Evolutionary conservation across 176 grass and related monocot species (phyloP).

Genomic region (Aegilops sharonensis): DNA sequence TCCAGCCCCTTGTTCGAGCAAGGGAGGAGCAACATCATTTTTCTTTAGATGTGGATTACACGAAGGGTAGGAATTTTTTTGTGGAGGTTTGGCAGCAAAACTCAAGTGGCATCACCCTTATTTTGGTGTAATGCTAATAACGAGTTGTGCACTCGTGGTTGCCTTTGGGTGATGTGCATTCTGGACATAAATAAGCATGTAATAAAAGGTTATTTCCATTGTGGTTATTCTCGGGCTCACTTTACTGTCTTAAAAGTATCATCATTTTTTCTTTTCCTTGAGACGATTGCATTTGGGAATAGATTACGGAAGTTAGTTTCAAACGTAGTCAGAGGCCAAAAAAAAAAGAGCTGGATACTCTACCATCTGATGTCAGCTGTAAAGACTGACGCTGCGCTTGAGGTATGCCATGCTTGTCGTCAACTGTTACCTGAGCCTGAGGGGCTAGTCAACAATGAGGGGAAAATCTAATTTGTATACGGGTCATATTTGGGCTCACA

Average conservation of each 20-base stretch:
- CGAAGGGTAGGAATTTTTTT: slow-evolving; percentile 13
- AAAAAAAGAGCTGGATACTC: too few relatives aligned
- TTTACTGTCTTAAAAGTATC: not conserved
- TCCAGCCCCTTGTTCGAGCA: slow-evolving; percentile 18
- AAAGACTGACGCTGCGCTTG: too few relatives aligned
- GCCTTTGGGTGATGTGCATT: slow-evolving; percentile 26
- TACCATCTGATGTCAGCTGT: too few relatives aligned
- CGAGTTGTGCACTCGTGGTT: slow-evolving; percentile 29
- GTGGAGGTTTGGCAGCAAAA: slow-evolving; percentile 24
- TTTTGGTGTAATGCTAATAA: slow-evolving; percentile 39
- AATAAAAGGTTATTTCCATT: slow-evolving; percentile 30
- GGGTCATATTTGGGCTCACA: not conserved
- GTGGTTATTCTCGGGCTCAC: not conserved
- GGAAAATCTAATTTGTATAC: not conserved
- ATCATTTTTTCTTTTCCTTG: not conserved
- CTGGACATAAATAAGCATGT: slow-evolving; percentile 65
- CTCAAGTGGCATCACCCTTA: slow-evolving; percentile 36
- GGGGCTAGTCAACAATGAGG: too few relatives aligned
- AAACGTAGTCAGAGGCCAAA: too few relatives aligned
- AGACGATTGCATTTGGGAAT: not conserved
- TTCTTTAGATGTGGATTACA: slow-evolving; percentile 35
- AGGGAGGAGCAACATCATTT: slow-evolving; percentile 29
- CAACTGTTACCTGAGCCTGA: too few relatives aligned
- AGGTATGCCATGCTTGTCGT: too few relatives aligned
- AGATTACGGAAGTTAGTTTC: not conserved